These are phyloP conservation scores for Carex cristatella DNA, from an alignment of 176 grass and related monocot species.

Conservation along the genomic window DNA sequence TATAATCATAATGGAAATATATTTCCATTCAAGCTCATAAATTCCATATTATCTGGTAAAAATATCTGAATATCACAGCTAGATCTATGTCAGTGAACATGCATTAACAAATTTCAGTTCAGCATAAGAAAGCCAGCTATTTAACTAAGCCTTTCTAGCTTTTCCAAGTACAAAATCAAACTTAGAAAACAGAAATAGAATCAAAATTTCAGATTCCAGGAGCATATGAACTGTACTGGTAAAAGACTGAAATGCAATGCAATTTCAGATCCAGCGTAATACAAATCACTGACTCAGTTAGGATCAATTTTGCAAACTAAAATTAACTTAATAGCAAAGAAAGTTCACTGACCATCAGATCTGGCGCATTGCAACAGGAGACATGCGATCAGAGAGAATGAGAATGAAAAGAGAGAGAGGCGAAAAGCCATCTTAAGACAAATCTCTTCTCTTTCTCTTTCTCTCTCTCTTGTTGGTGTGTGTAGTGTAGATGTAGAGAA, in stretches of 20 bases:
- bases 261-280: slow-evolving; percentile 27
- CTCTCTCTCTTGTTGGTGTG: neutral
- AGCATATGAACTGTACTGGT: neutral
- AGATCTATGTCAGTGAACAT: neutral
- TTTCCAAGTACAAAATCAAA: neutral
- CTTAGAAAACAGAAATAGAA: neutral
- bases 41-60: neutral
- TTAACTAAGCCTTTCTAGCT: neutral
- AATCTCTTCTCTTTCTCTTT: neutral
- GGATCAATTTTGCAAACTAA: neutral
- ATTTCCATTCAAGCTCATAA: neutral
- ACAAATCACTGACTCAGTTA: neutral
- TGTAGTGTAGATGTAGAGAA: neutral
- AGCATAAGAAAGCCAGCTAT: neutral
- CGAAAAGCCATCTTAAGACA: slow-evolving; percentile 33
- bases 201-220: neutral
- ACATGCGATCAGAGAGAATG: slow-evolving; percentile 30
- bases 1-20: neutral
- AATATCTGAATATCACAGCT: neutral
- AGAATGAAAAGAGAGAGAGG: slow-evolving; percentile 33
- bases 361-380: slow-evolving; percentile 56
- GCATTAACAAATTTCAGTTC: neutral
- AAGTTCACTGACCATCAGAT: slow-evolving; percentile 53
- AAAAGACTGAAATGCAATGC: neutral
- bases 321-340: neutral